Evolutionary conservation across 2,329 filamentous ascomycete species (phyloP).

Genomic region (Paecilomyces dactylethromorphus): DNA sequence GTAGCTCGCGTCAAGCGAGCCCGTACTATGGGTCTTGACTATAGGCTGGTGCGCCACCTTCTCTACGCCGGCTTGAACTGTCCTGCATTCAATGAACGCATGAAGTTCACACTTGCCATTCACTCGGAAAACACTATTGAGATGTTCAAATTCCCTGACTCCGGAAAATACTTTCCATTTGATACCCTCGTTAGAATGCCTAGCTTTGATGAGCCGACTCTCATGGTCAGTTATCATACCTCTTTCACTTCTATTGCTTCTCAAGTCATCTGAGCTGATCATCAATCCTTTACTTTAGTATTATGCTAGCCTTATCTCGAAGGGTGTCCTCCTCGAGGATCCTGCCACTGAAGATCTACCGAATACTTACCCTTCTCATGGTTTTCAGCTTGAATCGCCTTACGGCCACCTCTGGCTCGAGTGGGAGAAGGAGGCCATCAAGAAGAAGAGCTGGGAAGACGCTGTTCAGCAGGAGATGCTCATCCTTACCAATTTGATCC

Average conservation of each 20-base stretch:
- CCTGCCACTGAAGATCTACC: constrained; percentile 6
- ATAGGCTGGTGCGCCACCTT: constrained; percentile 31
- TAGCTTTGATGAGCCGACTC: constrained; percentile 10
- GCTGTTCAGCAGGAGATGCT: constrained; percentile 17
- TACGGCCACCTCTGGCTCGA: constrained; percentile 23
- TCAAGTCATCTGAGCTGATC: neutral
- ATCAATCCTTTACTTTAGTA: constrained; percentile 11
- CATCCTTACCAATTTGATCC: constrained; percentile 14
- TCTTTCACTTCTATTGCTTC: neutral
- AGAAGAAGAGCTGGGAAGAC: constrained; percentile 12
- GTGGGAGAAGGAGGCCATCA: constrained; percentile 13
- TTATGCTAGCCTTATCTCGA: constrained; percentile 18
- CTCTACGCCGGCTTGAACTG: constrained; percentile 35
- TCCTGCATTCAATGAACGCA: constrained; percentile 38
- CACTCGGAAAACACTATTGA: constrained; percentile 18
- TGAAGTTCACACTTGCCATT: constrained; percentile 30
- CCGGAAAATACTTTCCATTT: constrained; percentile 33
- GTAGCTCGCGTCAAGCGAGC: constrained; percentile 53
- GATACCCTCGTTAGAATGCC: constrained; percentile 26
- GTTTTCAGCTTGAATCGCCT: constrained; percentile 14
- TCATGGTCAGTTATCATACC: constrained; percentile 19
- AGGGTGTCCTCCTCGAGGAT: constrained; percentile 6
- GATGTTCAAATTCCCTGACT: constrained; percentile 15
- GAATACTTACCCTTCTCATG: constrained; percentile 13
- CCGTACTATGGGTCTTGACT: constrained; percentile 32